These are phyloP conservation scores for Nannizzia gypsea DNA, from an alignment of 2,329 filamentous ascomycete species.

Conservation along the genomic window DNA sequence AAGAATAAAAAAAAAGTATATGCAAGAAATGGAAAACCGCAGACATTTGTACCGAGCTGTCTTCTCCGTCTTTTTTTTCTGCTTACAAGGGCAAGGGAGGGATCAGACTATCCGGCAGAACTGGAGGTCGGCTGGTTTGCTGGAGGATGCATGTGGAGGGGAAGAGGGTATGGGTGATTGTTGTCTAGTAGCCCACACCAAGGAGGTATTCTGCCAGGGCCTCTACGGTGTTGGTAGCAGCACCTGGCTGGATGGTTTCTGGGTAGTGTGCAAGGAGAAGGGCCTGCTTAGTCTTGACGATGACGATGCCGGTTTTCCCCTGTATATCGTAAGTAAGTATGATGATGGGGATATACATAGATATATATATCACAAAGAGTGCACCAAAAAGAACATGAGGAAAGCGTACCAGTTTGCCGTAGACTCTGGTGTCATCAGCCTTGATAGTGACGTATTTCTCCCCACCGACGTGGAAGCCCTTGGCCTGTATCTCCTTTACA, in stretches of 20 bases:
- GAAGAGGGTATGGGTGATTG: neutral
- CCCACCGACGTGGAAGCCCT: conserved; percentile 64
- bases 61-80: neutral
- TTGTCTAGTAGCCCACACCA: conserved; percentile 57
- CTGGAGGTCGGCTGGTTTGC: neutral
- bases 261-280: conserved; percentile 81
- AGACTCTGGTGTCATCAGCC: conserved; percentile 66
- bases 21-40: neutral
- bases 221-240: conserved; percentile 67
- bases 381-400: no score
- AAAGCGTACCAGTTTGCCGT: conserved; percentile 58
- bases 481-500: conserved; percentile 54
- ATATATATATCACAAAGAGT: neutral
- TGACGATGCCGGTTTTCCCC: conserved; percentile 69
- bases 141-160: neutral
- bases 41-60: neutral
- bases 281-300: conserved; percentile 78
- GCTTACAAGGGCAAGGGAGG: neutral
- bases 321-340: conserved; percentile 21
- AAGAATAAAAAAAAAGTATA: neutral
- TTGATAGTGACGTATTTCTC: conserved; percentile 68
- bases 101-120: neutral
- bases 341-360: no score
- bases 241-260: conserved; percentile 60
- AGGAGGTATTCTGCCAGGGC: conserved; percentile 79